Percentiles rank a stretch among this genome's conserved stretches.
Evolutionary conservation across 352 stramenopile species (phyloP).

Genomic region (Achlya hypogyna): DNA sequence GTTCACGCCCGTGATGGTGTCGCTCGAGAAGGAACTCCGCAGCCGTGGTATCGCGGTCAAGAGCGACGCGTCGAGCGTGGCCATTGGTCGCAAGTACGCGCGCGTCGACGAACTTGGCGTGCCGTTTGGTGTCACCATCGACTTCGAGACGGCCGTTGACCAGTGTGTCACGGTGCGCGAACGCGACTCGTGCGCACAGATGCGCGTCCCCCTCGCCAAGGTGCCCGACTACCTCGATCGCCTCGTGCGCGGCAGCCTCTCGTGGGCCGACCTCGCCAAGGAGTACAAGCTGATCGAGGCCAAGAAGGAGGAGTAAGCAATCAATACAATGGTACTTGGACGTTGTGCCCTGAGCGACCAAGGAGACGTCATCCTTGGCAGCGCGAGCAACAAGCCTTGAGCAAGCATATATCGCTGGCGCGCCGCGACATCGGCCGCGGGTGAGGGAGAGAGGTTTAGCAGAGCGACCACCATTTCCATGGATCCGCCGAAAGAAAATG

Average conservation of each 20-base stretch:
- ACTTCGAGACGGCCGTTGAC: constrained; percentile 93
- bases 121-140: constrained; percentile 97
- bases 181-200: constrained; percentile 95
- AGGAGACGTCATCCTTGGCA: too few relatives aligned
- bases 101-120: constrained; percentile 97
- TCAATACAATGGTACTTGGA: too few relatives aligned
- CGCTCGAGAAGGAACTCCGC: constrained; percentile 64
- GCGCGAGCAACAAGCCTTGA: too few relatives aligned
- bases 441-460: too few relatives aligned
- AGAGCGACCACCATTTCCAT: too few relatives aligned
- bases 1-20: constrained; percentile 75
- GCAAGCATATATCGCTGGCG: too few relatives aligned
- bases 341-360: too few relatives aligned
- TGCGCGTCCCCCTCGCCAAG: constrained; percentile 85
- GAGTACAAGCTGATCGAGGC: constrained; percentile 80
- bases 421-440: too few relatives aligned
- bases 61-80: constrained; percentile 92
- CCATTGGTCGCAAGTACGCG: constrained; percentile 95
- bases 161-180: constrained; percentile 96
- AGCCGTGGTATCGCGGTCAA: constrained; percentile 77
- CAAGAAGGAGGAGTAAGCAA: constrained; percentile 38
- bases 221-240: constrained; percentile 76
- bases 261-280: constrained; percentile 72
- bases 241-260: constrained; percentile 74
- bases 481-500: too few relatives aligned